Evolutionary conservation across 2,329 filamentous ascomycete genomes (phyloP).

Genomic region (Verticillium zaregamsianum): DNA sequence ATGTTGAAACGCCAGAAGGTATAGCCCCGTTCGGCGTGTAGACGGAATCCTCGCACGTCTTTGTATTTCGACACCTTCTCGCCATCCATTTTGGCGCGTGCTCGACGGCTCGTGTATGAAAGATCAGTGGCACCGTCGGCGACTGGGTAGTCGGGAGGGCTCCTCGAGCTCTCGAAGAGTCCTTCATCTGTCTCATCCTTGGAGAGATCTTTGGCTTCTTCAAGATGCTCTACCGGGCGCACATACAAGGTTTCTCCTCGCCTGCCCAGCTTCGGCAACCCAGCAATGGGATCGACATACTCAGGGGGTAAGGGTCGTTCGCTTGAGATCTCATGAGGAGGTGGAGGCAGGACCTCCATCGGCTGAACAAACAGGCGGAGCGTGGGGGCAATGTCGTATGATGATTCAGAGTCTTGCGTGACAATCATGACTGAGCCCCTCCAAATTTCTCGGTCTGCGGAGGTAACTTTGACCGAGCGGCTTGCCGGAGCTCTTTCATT

Average conservation of each 20-base stretch:
- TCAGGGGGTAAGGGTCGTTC: slow-evolving; percentile 67
- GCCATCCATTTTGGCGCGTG: slow-evolving; percentile 60
- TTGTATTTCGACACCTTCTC: slow-evolving; percentile 78
- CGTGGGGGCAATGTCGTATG: slow-evolving; percentile 73
- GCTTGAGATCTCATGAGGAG: slow-evolving; percentile 63
- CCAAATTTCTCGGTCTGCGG: slow-evolving; percentile 73
- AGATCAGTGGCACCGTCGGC: slow-evolving; percentile 40
- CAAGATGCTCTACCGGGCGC: slow-evolving; percentile 80
- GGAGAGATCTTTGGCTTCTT: slow-evolving; percentile 75
- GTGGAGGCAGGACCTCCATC: slow-evolving; percentile 75
- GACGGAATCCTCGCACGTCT: slow-evolving; percentile 74
- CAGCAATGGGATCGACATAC: slow-evolving; percentile 85
- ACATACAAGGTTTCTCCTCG: slow-evolving; percentile 85
- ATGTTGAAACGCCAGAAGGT: slow-evolving; percentile 98
- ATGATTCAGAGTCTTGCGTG: slow-evolving; percentile 77
- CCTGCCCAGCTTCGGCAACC: slow-evolving; percentile 79
- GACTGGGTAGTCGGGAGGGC: slow-evolving; percentile 41
- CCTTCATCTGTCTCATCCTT: slow-evolving; percentile 75
- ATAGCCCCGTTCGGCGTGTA: slow-evolving; percentile 80
- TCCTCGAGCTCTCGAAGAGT: slow-evolving; percentile 68
- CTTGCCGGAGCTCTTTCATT: slow-evolving; percentile 46
- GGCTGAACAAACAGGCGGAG: slow-evolving; percentile 84
- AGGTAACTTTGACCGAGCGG: slow-evolving; percentile 27
- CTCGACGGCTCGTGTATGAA: slow-evolving; percentile 50
- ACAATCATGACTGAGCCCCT: slow-evolving; percentile 94